These are phyloP conservation scores for Eucalyptus urophylla DNA, from an alignment of 345 rosid genomes.

Conservation along the genomic window DNA sequence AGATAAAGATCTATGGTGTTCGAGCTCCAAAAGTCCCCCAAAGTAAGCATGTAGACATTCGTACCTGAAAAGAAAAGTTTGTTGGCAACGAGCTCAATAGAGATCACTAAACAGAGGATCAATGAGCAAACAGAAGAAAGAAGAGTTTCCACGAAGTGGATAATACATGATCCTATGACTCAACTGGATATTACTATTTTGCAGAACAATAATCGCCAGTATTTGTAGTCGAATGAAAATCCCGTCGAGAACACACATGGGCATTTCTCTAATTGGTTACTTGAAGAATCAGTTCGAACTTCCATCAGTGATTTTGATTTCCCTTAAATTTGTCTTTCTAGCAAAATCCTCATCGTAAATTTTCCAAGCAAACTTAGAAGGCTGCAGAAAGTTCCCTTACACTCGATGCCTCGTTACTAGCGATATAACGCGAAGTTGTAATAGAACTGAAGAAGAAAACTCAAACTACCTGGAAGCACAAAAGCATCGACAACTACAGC, in stretches of 20 bases:
- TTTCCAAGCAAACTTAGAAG: neutral
- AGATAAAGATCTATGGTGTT: conserved; percentile 85
- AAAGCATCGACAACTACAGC: conserved; percentile 55
- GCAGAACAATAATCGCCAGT: neutral
- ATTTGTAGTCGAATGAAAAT: neutral
- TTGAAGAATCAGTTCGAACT: neutral
- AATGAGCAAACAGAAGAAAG: neutral
- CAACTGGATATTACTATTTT: neutral
- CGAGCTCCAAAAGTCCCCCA: conserved; percentile 97
- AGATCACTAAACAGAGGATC: neutral
- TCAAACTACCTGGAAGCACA: conserved; percentile 57
- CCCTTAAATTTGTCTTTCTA: neutral
- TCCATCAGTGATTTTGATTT: neutral
- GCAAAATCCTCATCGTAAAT: neutral
- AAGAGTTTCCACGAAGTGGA: neutral
- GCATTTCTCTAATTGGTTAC: neutral
- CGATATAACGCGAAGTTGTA: neutral
- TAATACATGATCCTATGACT: neutral
- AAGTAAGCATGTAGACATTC: conserved; percentile 76
- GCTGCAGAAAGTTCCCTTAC: neutral
- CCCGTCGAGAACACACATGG: neutral
- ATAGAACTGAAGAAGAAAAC: neutral
- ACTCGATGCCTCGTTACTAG: neutral
- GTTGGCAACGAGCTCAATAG: neutral
- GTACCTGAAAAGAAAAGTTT: conserved; percentile 40